These are phyloP conservation scores for Phaeosphaeriaceae sp. DNA, from an alignment of 2,329 filamentous ascomycete species.

Conservation along the genomic window DNA sequence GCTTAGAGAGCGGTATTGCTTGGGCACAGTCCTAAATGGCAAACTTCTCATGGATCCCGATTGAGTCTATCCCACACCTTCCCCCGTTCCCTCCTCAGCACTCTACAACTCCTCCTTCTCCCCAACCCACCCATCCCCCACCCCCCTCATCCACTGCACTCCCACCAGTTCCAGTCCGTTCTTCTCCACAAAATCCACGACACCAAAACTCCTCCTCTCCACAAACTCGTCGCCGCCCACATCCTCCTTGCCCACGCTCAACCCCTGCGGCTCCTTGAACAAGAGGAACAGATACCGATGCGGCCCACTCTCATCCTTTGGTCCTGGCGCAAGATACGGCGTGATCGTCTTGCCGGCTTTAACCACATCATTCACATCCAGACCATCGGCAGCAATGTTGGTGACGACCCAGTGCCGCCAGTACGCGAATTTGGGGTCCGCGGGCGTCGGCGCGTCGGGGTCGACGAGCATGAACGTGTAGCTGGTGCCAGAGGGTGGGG, in stretches of 20 bases:
- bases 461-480: slow-evolving; percentile 62
- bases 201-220: slow-evolving; percentile 38
- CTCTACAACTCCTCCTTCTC: slow-evolving; percentile 21
- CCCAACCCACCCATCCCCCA: slow-evolving; percentile 44
- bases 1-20: too few species aligned
- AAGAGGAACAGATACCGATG: slow-evolving; percentile 45
- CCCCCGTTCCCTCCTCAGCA: too few species aligned
- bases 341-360: slow-evolving; percentile 33
- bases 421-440: slow-evolving; percentile 62
- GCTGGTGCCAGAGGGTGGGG: slow-evolving; percentile 18
- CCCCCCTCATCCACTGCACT: slow-evolving; percentile 47
- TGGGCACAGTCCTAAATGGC: too few species aligned
- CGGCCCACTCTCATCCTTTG: slow-evolving; percentile 45
- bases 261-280: slow-evolving; percentile 32
- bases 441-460: slow-evolving; percentile 63
- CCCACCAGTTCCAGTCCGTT: slow-evolving; percentile 40
- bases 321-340: slow-evolving; percentile 41
- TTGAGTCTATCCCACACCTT: too few species aligned
- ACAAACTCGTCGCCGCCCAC: slow-evolving; percentile 48
- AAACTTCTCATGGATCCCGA: too few species aligned
- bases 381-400: slow-evolving; percentile 12
- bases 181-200: slow-evolving; percentile 30
- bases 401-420: slow-evolving; percentile 63
- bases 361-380: slow-evolving; percentile 9
- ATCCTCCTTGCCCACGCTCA: slow-evolving; percentile 32